phyloP scores from a whole-genome alignment of 495 filamentous ascomycete genomes.

The Aspergillus conjunctus region DNA sequence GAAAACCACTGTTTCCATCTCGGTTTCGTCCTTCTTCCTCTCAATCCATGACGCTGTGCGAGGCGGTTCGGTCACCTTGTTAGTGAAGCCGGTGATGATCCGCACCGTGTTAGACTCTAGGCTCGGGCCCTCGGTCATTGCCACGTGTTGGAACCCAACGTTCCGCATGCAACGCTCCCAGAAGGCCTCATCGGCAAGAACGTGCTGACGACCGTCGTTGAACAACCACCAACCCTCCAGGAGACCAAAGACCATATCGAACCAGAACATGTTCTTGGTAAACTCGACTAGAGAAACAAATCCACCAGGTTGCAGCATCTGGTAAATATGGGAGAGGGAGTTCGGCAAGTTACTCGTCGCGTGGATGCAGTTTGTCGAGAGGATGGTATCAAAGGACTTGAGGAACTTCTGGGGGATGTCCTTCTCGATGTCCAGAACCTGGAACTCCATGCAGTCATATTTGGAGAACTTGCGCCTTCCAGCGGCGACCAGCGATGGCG shows the following conservation, averaged over 20 bases:
- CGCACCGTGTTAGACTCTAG: too few relatives aligned
- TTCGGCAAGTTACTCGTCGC: slow-evolving; percentile 40
- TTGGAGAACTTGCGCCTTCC: slow-evolving; percentile 36
- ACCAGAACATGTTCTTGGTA: slow-evolving; percentile 40
- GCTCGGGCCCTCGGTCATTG: slow-evolving; percentile 35
- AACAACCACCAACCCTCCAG: slow-evolving; percentile 56
- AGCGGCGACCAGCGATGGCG: slow-evolving; percentile 38
- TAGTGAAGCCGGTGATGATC: too few relatives aligned
- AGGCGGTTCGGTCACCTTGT: too few relatives aligned
- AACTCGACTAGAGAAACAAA: slow-evolving; percentile 49
- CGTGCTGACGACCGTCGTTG: slow-evolving; percentile 47
- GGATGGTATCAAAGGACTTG: slow-evolving; percentile 38
- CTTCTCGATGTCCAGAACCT: slow-evolving; percentile 42
- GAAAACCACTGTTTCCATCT: too few relatives aligned
- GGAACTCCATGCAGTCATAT: slow-evolving; percentile 41
- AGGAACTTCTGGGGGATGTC: slow-evolving; percentile 27
- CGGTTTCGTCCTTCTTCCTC: too few relatives aligned
- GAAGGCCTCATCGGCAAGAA: slow-evolving; percentile 22
- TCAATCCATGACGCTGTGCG: too few relatives aligned
- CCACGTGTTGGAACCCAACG: slow-evolving; percentile 38
- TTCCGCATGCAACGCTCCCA: slow-evolving; percentile 38
- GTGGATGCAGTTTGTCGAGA: slow-evolving; percentile 53
- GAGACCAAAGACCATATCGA: slow-evolving; percentile 50
- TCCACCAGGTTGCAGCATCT: slow-evolving; percentile 43
- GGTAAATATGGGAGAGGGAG: slow-evolving; percentile 34